A percentile compares a stretch with the other conserved stretches of the same genome.
These are phyloP conservation scores for Filobasidium wieringae DNA, from an alignment of 768 basidiomycete genomes.

Conservation along the genomic window DNA sequence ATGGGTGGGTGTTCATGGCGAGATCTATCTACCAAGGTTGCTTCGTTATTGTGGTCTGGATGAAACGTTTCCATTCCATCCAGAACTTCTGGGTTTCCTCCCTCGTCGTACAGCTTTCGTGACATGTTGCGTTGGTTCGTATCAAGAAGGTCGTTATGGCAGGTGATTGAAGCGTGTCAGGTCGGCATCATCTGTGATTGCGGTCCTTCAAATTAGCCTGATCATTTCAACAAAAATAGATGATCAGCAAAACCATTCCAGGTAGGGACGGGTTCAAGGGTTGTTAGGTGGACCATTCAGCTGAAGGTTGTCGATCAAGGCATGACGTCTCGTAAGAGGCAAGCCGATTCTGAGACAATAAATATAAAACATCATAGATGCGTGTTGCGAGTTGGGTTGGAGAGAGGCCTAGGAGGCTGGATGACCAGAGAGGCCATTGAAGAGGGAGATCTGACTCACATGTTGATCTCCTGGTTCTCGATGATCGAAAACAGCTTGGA, in stretches of 20 bases:
- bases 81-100: not conserved
- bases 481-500: not conserved
- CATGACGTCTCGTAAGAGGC: not conserved
- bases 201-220: not conserved
- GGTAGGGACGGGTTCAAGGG: not conserved
- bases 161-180: too few relatives aligned
- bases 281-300: not conserved
- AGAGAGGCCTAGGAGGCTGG: not conserved
- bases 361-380: slow-evolving; percentile 17
- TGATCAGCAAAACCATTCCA: not conserved
- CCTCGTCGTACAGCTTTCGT: not conserved
- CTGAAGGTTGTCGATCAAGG: slow-evolving; percentile 16
- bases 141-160: too few relatives aligned
- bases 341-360: slow-evolving; percentile 19
- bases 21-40: not conserved
- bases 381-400: too few relatives aligned
- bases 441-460: not conserved
- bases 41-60: not conserved
- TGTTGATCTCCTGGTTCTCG: not conserved
- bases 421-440: not conserved
- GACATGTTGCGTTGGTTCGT: not conserved
- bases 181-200: too few relatives aligned
- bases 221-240: not conserved
- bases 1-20: too few relatives aligned
- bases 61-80: not conserved